Evolutionary conservation across 257 asterid species (phyloP).

Genomic region (Voacanga thouarsii): DNA sequence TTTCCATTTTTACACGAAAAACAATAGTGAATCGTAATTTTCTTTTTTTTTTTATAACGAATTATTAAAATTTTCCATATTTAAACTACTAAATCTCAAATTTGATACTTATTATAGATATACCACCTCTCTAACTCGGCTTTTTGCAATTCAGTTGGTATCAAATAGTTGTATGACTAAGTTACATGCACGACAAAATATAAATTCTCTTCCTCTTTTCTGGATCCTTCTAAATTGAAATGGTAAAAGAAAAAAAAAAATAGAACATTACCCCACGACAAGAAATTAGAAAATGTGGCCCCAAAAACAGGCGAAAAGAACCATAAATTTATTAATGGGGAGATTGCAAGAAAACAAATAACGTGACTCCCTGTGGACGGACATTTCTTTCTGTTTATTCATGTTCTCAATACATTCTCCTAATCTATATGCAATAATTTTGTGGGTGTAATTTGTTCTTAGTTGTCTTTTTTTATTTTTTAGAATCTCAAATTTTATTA

Average conservation of each 20-base stretch:
- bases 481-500: not conserved
- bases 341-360: conserved; percentile 17
- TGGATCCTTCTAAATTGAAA: not conserved
- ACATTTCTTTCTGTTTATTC: conserved; percentile 18
- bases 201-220: too few species aligned
- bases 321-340: not conserved
- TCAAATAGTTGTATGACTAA: too few species aligned
- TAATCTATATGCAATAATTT: not conserved
- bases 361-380: conserved; percentile 14
- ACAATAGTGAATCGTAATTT: too few species aligned
- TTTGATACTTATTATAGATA: too few species aligned
- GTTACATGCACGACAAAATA: too few species aligned
- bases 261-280: not conserved
- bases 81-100: too few species aligned
- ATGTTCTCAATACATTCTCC: conserved; percentile 6
- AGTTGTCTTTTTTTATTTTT: conserved; percentile 9
- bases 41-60: too few species aligned
- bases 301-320: not conserved
- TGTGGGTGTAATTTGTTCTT: not conserved
- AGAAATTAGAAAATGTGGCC: not conserved
- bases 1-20: too few species aligned
- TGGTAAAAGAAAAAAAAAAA: not conserved
- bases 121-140: too few species aligned
- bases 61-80: too few species aligned
- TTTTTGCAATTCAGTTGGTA: too few species aligned